Conservation (phyloP, 108 stramenopile species). For the Pseudonitzschia pungens region DNA sequence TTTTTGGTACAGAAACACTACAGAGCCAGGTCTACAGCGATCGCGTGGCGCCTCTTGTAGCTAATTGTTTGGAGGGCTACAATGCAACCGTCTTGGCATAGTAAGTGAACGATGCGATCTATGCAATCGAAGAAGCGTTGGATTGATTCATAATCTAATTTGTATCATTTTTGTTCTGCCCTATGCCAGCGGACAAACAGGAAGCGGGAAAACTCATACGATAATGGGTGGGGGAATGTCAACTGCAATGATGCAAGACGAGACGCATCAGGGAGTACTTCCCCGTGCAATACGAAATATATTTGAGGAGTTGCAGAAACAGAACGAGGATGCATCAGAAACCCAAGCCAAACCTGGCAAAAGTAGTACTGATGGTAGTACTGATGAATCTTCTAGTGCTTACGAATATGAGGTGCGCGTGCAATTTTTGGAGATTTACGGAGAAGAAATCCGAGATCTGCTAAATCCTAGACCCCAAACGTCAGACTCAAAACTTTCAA, state of each 20-base stretch:
- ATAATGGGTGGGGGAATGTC: conserved; percentile 45
- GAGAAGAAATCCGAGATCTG: conserved; percentile 92
- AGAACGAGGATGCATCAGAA: conserved; percentile 13
- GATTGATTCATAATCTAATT: not conserved
- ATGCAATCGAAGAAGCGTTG: not conserved
- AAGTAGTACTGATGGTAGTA: not conserved
- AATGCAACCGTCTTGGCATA: conserved; percentile 97
- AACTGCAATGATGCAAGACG: conserved; percentile 37
- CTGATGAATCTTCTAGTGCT: not conserved
- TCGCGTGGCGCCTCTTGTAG: conserved; percentile 57
- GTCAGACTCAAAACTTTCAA: conserved; percentile 50
- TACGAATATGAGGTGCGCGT: conserved; percentile 67
- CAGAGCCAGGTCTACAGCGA: conserved; percentile 58
- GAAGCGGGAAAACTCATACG: conserved; percentile 82
- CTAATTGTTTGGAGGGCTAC: conserved; percentile 85
- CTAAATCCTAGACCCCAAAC: conserved; percentile 35
- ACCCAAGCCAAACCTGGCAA: conserved; percentile 1
- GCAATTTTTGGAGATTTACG: conserved; percentile 86
- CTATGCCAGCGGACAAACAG: conserved; percentile 78
- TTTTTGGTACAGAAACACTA: conserved; percentile 42
- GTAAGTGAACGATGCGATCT: not conserved
- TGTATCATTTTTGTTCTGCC: not conserved
- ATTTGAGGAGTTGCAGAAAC: conserved; percentile 45
- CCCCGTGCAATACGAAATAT: conserved; percentile 70
- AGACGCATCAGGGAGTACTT: conserved; percentile 59